phyloP scores from a whole-genome alignment of 495 filamentous ascomycete genomes.

The Hyaloscypha variabilis region DNA sequence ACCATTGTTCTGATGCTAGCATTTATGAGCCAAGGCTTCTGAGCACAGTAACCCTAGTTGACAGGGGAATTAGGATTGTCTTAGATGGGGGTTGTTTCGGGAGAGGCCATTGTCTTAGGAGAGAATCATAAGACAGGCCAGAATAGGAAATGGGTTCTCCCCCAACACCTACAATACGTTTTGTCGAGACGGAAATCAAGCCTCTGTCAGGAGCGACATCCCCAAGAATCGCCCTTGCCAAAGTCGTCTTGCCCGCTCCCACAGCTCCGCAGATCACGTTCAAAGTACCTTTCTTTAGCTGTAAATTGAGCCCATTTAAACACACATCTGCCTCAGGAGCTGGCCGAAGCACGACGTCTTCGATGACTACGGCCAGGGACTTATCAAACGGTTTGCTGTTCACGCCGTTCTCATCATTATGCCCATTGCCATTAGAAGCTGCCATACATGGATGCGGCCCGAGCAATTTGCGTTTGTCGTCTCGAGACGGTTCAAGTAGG shows the following conservation, averaged over 20 bases:
- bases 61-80: too few relatives aligned
- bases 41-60: constrained; percentile 43
- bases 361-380: not conserved
- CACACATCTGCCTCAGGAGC: not conserved
- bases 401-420: not conserved
- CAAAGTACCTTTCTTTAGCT: constrained; percentile 36
- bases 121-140: too few relatives aligned
- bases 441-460: too few relatives aligned
- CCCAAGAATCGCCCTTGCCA: constrained; percentile 59
- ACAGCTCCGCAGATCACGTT: constrained; percentile 61
- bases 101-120: too few relatives aligned
- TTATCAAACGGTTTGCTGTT: not conserved
- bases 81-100: too few relatives aligned
- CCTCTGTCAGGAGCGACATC: constrained; percentile 50
- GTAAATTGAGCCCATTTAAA: not conserved
- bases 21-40: constrained; percentile 45
- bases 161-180: too few relatives aligned
- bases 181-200: too few relatives aligned
- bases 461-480: not conserved
- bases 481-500: not conserved
- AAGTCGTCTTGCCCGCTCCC: constrained; percentile 61
- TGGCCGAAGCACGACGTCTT: not conserved
- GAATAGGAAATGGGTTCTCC: too few relatives aligned
- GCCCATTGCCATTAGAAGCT: not conserved
- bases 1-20: constrained; percentile 42